Evolutionary conservation across 371 early-diverging fungal species (phyloP).

Genomic region (Apophysomyces variabilis): DNA sequence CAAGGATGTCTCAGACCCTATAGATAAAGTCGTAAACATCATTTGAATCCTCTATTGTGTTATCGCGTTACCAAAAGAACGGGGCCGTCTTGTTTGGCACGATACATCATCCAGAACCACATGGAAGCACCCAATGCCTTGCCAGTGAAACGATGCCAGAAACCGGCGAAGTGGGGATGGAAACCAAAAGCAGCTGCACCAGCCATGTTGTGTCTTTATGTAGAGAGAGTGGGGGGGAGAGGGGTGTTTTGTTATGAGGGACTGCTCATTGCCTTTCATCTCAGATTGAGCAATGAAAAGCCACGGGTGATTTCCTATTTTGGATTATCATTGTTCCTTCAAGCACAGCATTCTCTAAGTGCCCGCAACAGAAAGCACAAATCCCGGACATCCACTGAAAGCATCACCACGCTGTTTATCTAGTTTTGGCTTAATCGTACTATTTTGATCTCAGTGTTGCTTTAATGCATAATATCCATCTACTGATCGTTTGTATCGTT

Average conservation of each 20-base stretch:
- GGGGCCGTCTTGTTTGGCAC: constrained; percentile 81
- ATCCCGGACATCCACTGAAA: no score
- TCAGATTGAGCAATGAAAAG: no score
- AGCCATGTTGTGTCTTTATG: constrained; percentile 33
- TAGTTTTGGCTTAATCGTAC: no score
- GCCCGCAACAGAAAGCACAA: no score
- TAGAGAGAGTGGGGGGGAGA: constrained; percentile 14
- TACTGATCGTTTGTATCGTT: no score
- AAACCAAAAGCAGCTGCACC: constrained; percentile 53
- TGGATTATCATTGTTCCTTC: no score
- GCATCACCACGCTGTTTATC: no score
- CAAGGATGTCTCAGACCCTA: constrained; percentile 77
- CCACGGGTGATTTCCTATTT: no score
- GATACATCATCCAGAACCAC: constrained; percentile 92
- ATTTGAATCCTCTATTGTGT: neutral
- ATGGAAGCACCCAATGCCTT: constrained; percentile 73
- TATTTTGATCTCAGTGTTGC: no score
- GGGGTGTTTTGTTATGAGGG: neutral
- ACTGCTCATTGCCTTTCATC: neutral
- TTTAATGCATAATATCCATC: no score
- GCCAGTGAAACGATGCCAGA: constrained; percentile 52
- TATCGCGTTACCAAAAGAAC: constrained; percentile 64
- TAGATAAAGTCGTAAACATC: neutral
- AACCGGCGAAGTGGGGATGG: constrained; percentile 54
- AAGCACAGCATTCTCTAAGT: no score